Evolutionary conservation across 2,329 filamentous ascomycete genomes (phyloP).

Genomic region (Thermoascus crustaceus): DNA sequence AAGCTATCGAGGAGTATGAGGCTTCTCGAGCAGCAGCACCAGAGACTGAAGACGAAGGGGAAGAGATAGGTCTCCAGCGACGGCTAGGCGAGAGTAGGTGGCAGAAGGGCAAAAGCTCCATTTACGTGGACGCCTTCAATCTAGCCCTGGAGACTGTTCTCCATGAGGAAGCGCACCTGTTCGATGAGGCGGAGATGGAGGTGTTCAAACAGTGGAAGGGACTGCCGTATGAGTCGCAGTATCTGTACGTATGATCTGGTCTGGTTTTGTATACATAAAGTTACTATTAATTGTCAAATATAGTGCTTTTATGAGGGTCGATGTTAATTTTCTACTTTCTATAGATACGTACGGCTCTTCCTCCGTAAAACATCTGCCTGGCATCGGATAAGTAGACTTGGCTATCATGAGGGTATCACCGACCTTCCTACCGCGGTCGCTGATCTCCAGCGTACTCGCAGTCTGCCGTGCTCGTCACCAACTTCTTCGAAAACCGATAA

Average conservation of each 20-base stretch:
- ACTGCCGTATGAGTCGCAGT: conserved; percentile 78
- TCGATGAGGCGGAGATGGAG: conserved; percentile 66
- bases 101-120: conserved; percentile 71
- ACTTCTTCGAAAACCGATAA: conserved; percentile 22
- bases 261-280: neutral
- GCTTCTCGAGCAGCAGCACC: conserved; percentile 52
- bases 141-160: conserved; percentile 82
- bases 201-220: conserved; percentile 70
- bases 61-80: conserved; percentile 37
- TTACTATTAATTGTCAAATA: conserved; percentile 1
- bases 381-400: conserved; percentile 72
- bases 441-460: conserved; percentile 51
- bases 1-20: conserved; percentile 75
- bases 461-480: conserved; percentile 44
- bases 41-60: conserved; percentile 28
- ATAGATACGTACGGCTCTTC: conserved; percentile 83
- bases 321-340: neutral
- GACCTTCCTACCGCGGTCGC: conserved; percentile 60
- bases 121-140: conserved; percentile 97
- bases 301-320: neutral
- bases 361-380: conserved; percentile 84
- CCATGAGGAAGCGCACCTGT: conserved; percentile 79
- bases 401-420: conserved; percentile 75
- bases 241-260: conserved; percentile 54
- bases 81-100: conserved; percentile 54